These are phyloP conservation scores for Lactifluus subvellereus DNA, from an alignment of 768 basidiomycete genomes.

Conservation along the genomic window DNA sequence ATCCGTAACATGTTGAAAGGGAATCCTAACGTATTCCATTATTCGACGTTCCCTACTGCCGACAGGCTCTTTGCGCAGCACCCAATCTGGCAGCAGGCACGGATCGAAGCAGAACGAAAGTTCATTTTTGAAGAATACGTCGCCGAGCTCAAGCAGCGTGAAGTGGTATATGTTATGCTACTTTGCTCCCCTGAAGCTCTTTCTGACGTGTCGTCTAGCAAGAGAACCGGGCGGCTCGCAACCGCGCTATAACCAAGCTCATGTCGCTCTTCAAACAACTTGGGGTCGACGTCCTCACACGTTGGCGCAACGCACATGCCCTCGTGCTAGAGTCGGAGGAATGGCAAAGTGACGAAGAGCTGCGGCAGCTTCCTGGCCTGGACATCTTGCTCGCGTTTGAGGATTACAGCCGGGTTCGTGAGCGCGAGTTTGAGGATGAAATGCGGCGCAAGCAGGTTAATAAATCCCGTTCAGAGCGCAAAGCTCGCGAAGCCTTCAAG, in stretches of 20 bases:
- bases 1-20: constrained; percentile 81
- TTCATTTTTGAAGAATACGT: constrained; percentile 93
- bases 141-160: constrained; percentile 74
- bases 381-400: constrained; percentile 94
- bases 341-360: constrained; percentile 70
- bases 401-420: constrained; percentile 84
- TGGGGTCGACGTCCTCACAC: constrained; percentile 86
- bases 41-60: constrained; percentile 85
- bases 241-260: constrained; percentile 78
- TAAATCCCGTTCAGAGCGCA: constrained; percentile 78
- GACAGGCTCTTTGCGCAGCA: constrained; percentile 82
- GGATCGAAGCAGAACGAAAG: constrained; percentile 77
- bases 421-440: constrained; percentile 88
- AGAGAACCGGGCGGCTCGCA: constrained; percentile 70
- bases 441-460: constrained; percentile 75
- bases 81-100: constrained; percentile 86
- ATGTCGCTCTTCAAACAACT: constrained; percentile 81
- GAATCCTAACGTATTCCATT: constrained; percentile 85
- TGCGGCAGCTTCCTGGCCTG: constrained; percentile 79
- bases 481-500: constrained; percentile 88
- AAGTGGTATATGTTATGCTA: constrained; percentile 58
- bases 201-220: constrained; percentile 41
- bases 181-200: background rate
- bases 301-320: constrained; percentile 82
- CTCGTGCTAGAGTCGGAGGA: constrained; percentile 71